phyloP scores from a whole-genome alignment of 768 basidiomycete species.

The Leucocoprinus leucothites region DNA sequence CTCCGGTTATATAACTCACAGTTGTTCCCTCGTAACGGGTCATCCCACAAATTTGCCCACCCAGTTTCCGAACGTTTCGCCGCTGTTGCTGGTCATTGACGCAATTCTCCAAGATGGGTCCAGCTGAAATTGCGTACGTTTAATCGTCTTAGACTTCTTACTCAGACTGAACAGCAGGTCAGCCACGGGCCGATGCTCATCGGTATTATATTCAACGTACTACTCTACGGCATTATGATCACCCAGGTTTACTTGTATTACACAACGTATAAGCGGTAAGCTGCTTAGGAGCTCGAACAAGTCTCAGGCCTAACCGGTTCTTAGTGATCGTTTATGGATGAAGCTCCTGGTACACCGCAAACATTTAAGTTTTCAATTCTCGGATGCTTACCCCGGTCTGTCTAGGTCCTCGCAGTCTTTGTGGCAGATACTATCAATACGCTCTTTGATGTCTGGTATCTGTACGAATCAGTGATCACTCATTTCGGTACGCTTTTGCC shows the following conservation, averaged over 20 bases:
- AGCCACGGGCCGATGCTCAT: slow-evolving; percentile 51
- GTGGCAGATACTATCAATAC: slow-evolving; percentile 49
- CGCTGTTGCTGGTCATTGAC: too few relatives aligned
- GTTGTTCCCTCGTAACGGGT: background rate
- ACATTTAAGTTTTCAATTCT: slow-evolving; percentile 21
- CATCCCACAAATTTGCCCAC: background rate
- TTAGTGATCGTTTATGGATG: slow-evolving; percentile 44
- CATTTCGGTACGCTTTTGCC: slow-evolving; percentile 36
- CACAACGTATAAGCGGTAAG: slow-evolving; percentile 29
- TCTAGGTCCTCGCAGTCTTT: slow-evolving; percentile 25
- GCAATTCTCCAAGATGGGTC: slow-evolving; percentile 15
- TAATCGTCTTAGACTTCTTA: background rate
- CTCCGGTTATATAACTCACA: too few relatives aligned
- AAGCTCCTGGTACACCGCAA: slow-evolving; percentile 34
- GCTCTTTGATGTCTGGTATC: slow-evolving; percentile 38
- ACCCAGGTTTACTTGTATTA: slow-evolving; percentile 47
- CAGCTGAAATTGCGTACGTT: slow-evolving; percentile 32
- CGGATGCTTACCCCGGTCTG: slow-evolving; percentile 6
- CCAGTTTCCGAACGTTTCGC: background rate
- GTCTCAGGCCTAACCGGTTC: background rate
- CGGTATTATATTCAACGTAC: slow-evolving; percentile 42
- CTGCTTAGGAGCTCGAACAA: slow-evolving; percentile 9
- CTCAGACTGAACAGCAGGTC: background rate
- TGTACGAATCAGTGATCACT: slow-evolving; percentile 44
- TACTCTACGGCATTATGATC: slow-evolving; percentile 49